Conservation (phyloP, 1,284 basidiomycete genomes). For the Boletus semigastroideus region DNA sequence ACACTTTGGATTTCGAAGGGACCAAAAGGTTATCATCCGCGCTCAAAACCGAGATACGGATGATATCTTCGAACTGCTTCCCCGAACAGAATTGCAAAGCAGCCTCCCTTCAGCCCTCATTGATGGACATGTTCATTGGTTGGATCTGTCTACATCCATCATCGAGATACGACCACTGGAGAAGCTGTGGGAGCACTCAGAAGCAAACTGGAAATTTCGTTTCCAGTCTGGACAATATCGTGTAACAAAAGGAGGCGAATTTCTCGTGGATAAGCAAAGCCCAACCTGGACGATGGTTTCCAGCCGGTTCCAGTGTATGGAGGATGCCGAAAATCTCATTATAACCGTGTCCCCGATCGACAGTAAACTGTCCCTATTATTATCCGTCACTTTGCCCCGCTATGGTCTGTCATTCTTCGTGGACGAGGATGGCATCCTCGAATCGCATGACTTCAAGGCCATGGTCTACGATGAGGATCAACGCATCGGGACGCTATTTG, state of each 20-base stretch:
- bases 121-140: neutral
- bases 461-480: no score
- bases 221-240: neutral
- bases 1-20: neutral
- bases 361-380: no score
- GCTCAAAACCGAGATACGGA: neutral
- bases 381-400: neutral
- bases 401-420: neutral
- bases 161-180: neutral
- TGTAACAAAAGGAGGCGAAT: neutral
- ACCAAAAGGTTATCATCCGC: neutral
- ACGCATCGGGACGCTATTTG: no score
- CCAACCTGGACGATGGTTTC: neutral
- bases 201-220: neutral
- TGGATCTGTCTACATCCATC: neutral
- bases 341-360: neutral
- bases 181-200: neutral
- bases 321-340: neutral
- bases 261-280: neutral
- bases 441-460: no score
- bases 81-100: neutral
- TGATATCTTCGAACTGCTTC: neutral
- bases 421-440: no score
- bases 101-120: neutral
- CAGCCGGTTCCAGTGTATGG: neutral